These are phyloP conservation scores for Chloris gayana DNA, from an alignment of 176 grass and related monocot genomes.

Conservation along the genomic window DNA sequence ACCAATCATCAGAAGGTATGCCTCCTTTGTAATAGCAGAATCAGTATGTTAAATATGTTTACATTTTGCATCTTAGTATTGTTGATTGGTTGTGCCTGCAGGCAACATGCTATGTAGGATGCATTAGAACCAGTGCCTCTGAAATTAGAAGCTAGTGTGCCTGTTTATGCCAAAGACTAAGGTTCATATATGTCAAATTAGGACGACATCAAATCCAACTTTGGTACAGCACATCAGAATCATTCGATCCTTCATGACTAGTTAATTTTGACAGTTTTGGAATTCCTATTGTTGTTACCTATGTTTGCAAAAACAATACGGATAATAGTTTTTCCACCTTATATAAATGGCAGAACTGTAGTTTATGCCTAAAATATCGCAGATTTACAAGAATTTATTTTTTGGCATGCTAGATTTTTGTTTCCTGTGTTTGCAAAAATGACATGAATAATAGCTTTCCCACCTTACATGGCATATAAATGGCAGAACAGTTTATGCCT, in stretches of 20 bases:
- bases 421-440: constrained; percentile 20
- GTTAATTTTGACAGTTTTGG: constrained; percentile 1
- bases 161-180: background rate
- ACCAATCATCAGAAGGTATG: constrained; percentile 66
- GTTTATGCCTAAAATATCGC: constrained; percentile 16
- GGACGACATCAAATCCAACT: background rate
- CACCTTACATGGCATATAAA: background rate
- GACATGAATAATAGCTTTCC: background rate
- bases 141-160: constrained; percentile 3
- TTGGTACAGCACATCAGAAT: constrained; percentile 9
- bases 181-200: background rate
- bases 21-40: background rate
- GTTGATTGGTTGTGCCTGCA: background rate
- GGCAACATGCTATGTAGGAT: background rate
- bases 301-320: background rate
- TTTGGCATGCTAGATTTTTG: constrained; percentile 58
- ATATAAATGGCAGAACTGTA: background rate
- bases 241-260: background rate
- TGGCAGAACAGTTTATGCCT: background rate
- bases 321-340: background rate
- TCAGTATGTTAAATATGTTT: background rate
- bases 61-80: background rate
- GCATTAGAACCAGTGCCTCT: background rate
- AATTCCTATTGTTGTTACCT: background rate
- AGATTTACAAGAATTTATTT: constrained; percentile 19